phyloP scores from a whole-genome alignment of 139 green algal species.

The Spirogloea muscicola region DNA sequence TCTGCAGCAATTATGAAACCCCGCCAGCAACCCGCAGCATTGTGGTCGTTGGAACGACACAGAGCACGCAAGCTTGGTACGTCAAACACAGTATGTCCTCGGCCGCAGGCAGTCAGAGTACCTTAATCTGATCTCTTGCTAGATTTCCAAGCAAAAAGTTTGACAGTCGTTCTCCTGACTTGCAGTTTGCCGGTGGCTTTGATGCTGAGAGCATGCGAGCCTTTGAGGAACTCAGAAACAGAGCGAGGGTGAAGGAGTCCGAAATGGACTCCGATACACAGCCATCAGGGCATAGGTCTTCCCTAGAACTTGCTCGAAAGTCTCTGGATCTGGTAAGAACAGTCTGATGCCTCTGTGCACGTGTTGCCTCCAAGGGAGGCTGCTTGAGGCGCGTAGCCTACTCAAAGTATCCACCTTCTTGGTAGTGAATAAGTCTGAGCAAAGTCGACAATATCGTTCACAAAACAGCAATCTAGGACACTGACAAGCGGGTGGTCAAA shows the following conservation, averaged over 20 bases:
- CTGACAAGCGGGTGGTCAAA: too few species aligned
- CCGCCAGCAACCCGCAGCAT: background rate
- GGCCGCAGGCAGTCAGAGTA: background rate
- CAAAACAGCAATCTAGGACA: too few species aligned
- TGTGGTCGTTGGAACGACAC: background rate
- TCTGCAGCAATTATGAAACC: background rate
- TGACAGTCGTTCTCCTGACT: background rate
- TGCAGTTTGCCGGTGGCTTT: conserved; percentile 46
- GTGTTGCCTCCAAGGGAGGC: too few species aligned
- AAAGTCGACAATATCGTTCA: too few species aligned
- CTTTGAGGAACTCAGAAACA: conserved; percentile 30
- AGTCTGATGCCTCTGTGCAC: too few species aligned
- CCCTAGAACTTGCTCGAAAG: too few species aligned
- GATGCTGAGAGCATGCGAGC: conserved; percentile 22
- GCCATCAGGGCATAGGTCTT: too few species aligned
- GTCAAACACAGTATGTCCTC: background rate
- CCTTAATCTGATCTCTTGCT: background rate
- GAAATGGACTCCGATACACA: too few species aligned
- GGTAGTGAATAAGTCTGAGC: too few species aligned
- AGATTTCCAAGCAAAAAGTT: background rate
- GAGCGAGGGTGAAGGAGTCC: conserved; percentile 3
- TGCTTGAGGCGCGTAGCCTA: too few species aligned
- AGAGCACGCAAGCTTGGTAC: background rate
- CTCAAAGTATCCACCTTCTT: too few species aligned
- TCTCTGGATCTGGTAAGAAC: too few species aligned